Base-by-base conservation (phyloP, 139 green algal genomes). In the Coccomyxa sp. region DNA sequence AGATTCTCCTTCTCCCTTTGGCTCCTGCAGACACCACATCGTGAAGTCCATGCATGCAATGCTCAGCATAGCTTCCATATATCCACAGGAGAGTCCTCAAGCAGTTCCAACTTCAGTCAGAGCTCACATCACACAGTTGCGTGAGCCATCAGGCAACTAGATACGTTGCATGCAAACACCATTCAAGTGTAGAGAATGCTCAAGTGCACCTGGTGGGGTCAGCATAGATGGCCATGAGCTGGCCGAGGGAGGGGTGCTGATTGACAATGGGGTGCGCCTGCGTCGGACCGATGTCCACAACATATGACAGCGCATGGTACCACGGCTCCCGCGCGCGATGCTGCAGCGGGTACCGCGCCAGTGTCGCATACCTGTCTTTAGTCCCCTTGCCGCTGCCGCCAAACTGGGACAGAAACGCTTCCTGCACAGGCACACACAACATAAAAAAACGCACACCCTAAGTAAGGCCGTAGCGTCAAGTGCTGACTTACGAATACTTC, bases 381-480 rank as follows among this genome's bases (percentile, higher is more conserved):
- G 30, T 77, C n/a, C 76, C 59, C 63, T 83, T 83, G 60, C 60
- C 74, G 63, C 63, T 71, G 63, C 80, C 80, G 10, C 80, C 80
- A 83, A 77, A 83, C 15, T 38, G 51, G 60, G 75, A 58, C 60
- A 83, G 38, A 28, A 45, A 83, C n/a, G 59, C 18, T 32, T 83
- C 80, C 80, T 83, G 80, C 79, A 82, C 10, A 28, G 15, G 14
- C 76, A 60, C 30, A 23, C 25, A 10, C 58, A 21, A 17, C 11
- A 12, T 80, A 21, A 58, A n/a, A n/a, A n/a, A n/a, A n/a, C n/a
- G n/a, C 38, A 51, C 38, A 51, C 38, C 38, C 38, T 51, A 7
- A 51, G 38, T 51, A 7, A 51, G 38, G 38, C 38, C 38, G 38
- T 51, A 51, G 38, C 38, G 7, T 51, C 38, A 51, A n/a, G 38